Conservation (phyloP, 1,139 yeast species). For the Hyphopichia buzzinii region DNA sequence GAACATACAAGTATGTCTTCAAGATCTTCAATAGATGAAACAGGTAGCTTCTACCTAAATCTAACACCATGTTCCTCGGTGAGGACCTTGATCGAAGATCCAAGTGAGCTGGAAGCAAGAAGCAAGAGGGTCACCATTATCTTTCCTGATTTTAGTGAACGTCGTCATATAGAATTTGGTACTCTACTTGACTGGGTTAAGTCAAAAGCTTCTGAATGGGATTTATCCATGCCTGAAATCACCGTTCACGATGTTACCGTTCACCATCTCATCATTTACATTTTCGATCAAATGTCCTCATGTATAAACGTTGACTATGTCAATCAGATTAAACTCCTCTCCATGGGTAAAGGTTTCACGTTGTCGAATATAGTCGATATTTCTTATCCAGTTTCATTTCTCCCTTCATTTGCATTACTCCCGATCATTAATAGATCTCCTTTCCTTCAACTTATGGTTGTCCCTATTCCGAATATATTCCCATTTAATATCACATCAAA, state of each 20-base stretch:
- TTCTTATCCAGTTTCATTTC: slow-evolving; percentile 1
- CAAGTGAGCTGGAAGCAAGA: background rate
- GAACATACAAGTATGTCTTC: too few relatives aligned
- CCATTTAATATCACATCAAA: background rate
- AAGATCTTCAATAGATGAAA: slow-evolving; percentile 4
- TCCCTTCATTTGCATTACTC: background rate
- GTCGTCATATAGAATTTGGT: slow-evolving; percentile 7
- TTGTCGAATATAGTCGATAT: slow-evolving; percentile 12
- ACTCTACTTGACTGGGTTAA: slow-evolving; percentile 8
- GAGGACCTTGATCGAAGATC: background rate
- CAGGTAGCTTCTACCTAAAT: slow-evolving; percentile 9
- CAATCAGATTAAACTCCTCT: slow-evolving; percentile 16
- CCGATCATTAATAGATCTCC: background rate
- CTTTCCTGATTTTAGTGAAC: slow-evolving; percentile 10
- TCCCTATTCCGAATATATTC: background rate
- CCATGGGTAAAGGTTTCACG: slow-evolving; percentile 17
- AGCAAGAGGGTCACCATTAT: slow-evolving; percentile 3
- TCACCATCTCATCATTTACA: slow-evolving; percentile 19
- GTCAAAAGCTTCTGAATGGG: slow-evolving; percentile 6
- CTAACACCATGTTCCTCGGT: slow-evolving; percentile 19
- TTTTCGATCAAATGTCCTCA: slow-evolving; percentile 8
- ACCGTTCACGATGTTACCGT: slow-evolving; percentile 11
- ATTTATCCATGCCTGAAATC: slow-evolving; percentile 2
- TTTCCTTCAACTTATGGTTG: background rate
- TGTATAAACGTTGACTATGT: slow-evolving; percentile 5